Evolutionary conservation across 148 eudicot genomes (phyloP).

Genomic region (Pharnaceum exiguum): DNA sequence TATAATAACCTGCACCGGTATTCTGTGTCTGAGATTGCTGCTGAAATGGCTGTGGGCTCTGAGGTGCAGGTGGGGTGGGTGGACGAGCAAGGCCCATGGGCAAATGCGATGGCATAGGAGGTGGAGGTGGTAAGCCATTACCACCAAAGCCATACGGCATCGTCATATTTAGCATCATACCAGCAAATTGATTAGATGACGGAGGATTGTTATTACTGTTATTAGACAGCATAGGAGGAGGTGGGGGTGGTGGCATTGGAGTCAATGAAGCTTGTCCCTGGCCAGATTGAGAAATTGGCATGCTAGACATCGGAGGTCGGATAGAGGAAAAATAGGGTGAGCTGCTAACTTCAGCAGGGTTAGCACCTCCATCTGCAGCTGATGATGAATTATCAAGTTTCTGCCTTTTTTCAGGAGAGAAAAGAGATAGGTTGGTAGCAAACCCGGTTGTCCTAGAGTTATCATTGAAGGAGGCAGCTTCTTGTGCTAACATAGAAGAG

Average conservation of each 20-base stretch:
- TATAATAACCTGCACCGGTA: constrained; percentile 54
- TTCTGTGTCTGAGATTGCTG: constrained; percentile 32
- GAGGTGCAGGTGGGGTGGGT: constrained; percentile 14
- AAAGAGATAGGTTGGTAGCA: constrained; percentile 23
- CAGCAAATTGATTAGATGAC: constrained; percentile 45
- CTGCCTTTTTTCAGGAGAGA: constrained; percentile 58
- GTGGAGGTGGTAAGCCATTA: constrained; percentile 47
- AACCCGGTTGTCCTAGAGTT: constrained; percentile 37
- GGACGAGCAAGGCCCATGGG: constrained; percentile 54
- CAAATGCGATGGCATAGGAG: constrained; percentile 48
- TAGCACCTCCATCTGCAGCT: constrained; percentile 29
- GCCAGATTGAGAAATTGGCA: constrained; percentile 30
- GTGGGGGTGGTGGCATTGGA: constrained; percentile 31
- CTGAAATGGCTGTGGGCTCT: constrained; percentile 37
- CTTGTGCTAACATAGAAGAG: constrained; percentile 91
- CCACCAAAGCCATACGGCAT: constrained; percentile 54
- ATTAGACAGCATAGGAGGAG: constrained; percentile 27
- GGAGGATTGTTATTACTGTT: too few species aligned
- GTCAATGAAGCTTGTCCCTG: constrained; percentile 36
- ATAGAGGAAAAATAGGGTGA: constrained; percentile 32
- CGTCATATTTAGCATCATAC: constrained; percentile 54
- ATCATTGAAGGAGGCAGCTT: constrained; percentile 57
- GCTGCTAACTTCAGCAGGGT: constrained; percentile 35
- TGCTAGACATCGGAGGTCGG: constrained; percentile 23
- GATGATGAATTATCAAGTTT: constrained; percentile 41